Evolutionary conservation across 2,329 filamentous ascomycete species (phyloP).

Genomic region (Penicillium capsulatum): DNA sequence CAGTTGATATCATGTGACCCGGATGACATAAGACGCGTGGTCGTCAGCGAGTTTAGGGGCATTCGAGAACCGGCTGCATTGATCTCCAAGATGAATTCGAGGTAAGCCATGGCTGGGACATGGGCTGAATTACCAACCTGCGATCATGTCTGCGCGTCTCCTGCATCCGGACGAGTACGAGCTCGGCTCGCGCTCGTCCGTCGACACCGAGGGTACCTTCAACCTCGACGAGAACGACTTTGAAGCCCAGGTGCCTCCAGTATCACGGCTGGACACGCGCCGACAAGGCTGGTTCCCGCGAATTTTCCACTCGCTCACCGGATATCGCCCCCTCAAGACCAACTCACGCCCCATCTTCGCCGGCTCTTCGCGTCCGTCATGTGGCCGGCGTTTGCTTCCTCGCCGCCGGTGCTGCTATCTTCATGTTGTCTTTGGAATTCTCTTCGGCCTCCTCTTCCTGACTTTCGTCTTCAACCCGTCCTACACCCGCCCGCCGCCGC

Average conservation of each 20-base stretch:
- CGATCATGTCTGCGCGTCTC: slow-evolving; percentile 36
- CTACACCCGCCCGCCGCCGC: slow-evolving; percentile 52
- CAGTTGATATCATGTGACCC: too few species aligned
- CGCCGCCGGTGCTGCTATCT: slow-evolving; percentile 33
- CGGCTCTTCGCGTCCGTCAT: slow-evolving; percentile 21
- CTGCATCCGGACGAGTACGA: slow-evolving; percentile 43
- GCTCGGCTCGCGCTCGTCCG: slow-evolving; percentile 37
- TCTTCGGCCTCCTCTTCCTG: slow-evolving; percentile 38
- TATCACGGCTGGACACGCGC: slow-evolving; percentile 22
- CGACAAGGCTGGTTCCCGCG: slow-evolving; percentile 26
- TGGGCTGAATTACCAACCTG: too few species aligned
- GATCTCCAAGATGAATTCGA: too few species aligned
- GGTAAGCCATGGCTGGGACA: too few species aligned
- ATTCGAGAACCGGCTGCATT: too few species aligned
- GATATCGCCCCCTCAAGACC: slow-evolving; percentile 31
- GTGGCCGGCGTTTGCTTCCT: slow-evolving; percentile 26
- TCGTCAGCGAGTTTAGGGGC: too few species aligned
- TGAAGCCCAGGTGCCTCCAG: slow-evolving; percentile 34
- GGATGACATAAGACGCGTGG: too few species aligned
- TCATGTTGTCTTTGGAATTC: slow-evolving; percentile 23
- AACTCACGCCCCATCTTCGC: slow-evolving; percentile 23
- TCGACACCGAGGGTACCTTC: slow-evolving; percentile 40
- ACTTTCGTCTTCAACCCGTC: slow-evolving; percentile 52
- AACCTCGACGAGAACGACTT: slow-evolving; percentile 43
- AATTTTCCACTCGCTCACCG: slow-evolving; percentile 27